phyloP scores from a whole-genome alignment of 1,284 basidiomycete species.

The Apiotrichum laibachii region DNA sequence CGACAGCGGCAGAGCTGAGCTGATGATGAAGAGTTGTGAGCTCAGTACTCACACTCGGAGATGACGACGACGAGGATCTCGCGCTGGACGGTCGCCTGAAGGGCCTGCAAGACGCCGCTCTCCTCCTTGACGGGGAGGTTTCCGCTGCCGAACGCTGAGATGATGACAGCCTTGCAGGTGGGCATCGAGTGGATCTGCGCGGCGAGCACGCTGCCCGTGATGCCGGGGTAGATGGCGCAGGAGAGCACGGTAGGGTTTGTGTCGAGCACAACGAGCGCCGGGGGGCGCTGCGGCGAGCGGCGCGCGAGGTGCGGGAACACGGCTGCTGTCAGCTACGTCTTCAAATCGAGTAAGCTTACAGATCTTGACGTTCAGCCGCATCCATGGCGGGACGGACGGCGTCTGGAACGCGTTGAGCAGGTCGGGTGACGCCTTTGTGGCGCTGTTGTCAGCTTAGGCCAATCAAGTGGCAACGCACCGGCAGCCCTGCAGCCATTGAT shows the following conservation, averaged over 20 bases:
- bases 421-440: constrained; percentile 44
- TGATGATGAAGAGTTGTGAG: no score
- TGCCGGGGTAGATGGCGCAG: constrained; percentile 39
- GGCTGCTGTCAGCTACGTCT: constrained; percentile 12
- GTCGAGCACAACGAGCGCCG: constrained; percentile 33
- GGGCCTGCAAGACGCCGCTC: constrained; percentile 36
- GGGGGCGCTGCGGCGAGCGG: constrained; percentile 21
- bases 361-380: constrained; percentile 49
- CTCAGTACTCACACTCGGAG: constrained; percentile 42
- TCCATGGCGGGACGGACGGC: constrained; percentile 40
- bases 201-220: constrained; percentile 42
- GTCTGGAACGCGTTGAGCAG: constrained; percentile 43
- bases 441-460: constrained; percentile 15
- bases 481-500: constrained; percentile 38
- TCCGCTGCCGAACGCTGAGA: constrained; percentile 44
- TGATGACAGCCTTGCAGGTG: constrained; percentile 44
- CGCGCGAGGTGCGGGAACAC: constrained; percentile 23
- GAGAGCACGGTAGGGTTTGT: constrained; percentile 36
- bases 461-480: constrained; percentile 23
- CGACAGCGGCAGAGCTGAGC: no score
- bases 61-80: constrained; percentile 50
- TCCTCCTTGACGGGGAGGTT: constrained; percentile 42
- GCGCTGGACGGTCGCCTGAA: constrained; percentile 37
- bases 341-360: constrained; percentile 24
- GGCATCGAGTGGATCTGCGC: constrained; percentile 45